Percentiles rank a stretch among this genome's conserved stretches.
These are phyloP conservation scores for Euphrasia confusa DNA, from an alignment of 257 asterid species.

Conservation along the genomic window DNA sequence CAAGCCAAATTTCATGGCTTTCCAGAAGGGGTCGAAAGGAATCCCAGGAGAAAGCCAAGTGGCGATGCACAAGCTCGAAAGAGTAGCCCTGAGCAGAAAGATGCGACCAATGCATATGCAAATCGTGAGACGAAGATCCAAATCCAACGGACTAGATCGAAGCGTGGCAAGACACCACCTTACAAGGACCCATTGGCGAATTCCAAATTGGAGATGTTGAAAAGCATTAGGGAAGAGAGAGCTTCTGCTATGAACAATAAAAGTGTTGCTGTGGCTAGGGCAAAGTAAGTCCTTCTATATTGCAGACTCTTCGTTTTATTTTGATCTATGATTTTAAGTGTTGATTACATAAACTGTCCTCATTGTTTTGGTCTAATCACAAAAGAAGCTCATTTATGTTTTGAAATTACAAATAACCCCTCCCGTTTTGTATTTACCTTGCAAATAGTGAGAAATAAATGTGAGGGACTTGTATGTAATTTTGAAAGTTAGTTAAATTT, in stretches of 20 bases:
- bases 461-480: not conserved
- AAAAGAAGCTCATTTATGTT: not conserved
- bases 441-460: not conserved
- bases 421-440: not conserved
- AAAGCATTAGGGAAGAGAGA: conserved; percentile 68
- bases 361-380: not conserved
- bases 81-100: conserved; percentile 31
- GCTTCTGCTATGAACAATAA: conserved; percentile 41
- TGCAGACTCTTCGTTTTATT: no score
- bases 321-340: no score
- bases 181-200: conserved; percentile 78
- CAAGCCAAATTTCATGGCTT: conserved; percentile 65
- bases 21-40: conserved; percentile 49
- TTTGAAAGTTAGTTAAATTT: not conserved
- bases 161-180: conserved; percentile 41
- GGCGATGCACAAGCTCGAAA: conserved; percentile 42
- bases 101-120: conserved; percentile 27
- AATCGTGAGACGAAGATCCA: conserved; percentile 33
- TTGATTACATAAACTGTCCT: no score
- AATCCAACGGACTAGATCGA: conserved; percentile 34
- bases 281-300: conserved; percentile 52
- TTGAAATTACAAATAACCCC: not conserved
- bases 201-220: conserved; percentile 78
- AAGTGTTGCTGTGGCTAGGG: conserved; percentile 55
- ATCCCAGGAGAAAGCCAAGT: conserved; percentile 52